A percentile compares a stretch with the other conserved stretches of the same genome.
phyloP scores from a whole-genome alignment of 352 stramenopile species.

The Blastocystis sp. region DNA sequence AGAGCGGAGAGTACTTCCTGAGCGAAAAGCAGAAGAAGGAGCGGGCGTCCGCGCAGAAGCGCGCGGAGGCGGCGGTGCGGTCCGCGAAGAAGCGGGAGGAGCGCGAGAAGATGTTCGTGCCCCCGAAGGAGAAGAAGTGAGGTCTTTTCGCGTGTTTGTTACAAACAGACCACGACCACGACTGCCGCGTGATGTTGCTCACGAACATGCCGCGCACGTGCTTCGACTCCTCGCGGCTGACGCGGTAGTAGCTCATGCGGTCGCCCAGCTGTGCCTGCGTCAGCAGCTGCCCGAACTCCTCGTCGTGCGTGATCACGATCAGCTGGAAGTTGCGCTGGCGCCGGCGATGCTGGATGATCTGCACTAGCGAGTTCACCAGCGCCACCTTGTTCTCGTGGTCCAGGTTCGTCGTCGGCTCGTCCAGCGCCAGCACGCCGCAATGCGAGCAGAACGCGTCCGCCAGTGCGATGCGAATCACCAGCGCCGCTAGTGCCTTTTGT shows the following conservation, averaged over 20 bases:
- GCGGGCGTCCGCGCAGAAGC: constrained; percentile 37
- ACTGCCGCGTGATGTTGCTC: constrained; percentile 54
- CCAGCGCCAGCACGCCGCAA: constrained; percentile 93
- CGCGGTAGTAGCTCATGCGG: constrained; percentile 48
- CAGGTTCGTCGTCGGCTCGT: constrained; percentile 97
- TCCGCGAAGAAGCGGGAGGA: constrained; percentile 35
- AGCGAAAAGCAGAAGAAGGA: constrained; percentile 90
- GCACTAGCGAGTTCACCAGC: constrained; percentile 80
- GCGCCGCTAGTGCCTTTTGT: constrained; percentile 90
- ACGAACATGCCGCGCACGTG: constrained; percentile 44
- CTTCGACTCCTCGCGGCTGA: constrained; percentile 50
- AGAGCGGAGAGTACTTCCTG: constrained; percentile 98
- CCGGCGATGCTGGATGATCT: constrained; percentile 88
- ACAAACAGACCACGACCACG: constrained; percentile 13
- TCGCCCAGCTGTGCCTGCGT: constrained; percentile 42
- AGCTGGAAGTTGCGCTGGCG: constrained; percentile 98
- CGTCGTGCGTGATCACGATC: constrained; percentile 98
- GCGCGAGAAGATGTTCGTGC: constrained; percentile 62
- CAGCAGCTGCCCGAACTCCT: constrained; percentile 76
- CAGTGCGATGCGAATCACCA: constrained; percentile 94
- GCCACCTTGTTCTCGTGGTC: constrained; percentile 90
- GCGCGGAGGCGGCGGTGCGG: constrained; percentile 25
- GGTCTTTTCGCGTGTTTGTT: background rate
- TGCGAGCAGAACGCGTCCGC: constrained; percentile 97
- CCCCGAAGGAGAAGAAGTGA: constrained; percentile 70